Evolutionary conservation across 345 rosid species (phyloP), one percentile per base, ranked within the genome.

Genomic region (Rhizophora apiculata): DNA sequence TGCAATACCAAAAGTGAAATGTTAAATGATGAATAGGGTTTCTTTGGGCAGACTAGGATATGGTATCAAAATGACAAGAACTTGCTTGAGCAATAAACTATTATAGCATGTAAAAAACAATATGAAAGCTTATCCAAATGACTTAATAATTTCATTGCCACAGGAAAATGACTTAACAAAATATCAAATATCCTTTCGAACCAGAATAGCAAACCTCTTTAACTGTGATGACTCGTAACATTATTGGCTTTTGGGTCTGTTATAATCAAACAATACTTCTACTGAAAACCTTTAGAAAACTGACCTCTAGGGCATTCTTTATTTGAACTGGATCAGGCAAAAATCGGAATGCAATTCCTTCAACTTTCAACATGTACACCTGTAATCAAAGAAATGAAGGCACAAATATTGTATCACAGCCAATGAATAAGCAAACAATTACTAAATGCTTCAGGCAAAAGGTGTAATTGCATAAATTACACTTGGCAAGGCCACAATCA

Each of bases 301-400:
- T 31, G 71, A 94, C 98, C 96, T 94, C 93, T 62, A 91, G 62
- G 16, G 97, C 97, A 74, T 94, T 88, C 87, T 85, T 94, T 83
- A 89, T 86, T 75, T 91, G 98, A 72, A 90, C 84, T 11, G 96
- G 97, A 82, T 94, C 97, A 6, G 95, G 97, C 82, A 89, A 70
- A 85, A 94, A 94, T 30, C 97, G 87, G 74, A 94, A 94, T 8
- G 97, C 91, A 80, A 94, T 89, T 63, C 98, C 97, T 74, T 91
- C 97, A 16, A 91, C 96, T 84, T 94, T 94, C 79, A 91, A 70
- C 84, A 84, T 80, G 81, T 88, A 94, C 8, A 91, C 94, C 97
- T 91, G 81, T 15, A 62, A 73, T 18, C 49, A 43, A 13, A 43
- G 18, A 43, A 43, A 43, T 13, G 19, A 15, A 3, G 18, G 15